These are phyloP conservation scores for Coprinopsis strossmayeri DNA, from an alignment of 768 basidiomycete genomes.

Conservation along the genomic window DNA sequence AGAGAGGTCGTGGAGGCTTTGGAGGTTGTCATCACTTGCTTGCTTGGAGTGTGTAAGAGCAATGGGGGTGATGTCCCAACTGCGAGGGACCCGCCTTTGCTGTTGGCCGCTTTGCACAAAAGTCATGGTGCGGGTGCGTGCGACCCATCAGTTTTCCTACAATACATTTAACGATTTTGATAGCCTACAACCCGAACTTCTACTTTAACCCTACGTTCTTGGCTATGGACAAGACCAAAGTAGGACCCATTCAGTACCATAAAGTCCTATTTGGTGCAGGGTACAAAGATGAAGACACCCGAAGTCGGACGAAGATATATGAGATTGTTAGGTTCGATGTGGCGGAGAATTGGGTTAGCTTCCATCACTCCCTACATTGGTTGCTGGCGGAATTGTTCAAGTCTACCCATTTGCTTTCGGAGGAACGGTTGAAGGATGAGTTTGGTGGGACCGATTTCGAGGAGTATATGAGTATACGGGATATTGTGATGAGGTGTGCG, in stretches of 20 bases:
- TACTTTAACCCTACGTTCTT: constrained; percentile 59
- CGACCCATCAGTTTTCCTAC: no score
- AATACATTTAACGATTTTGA: not conserved
- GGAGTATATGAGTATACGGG: constrained; percentile 41
- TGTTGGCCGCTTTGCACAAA: constrained; percentile 6
- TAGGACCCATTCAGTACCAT: constrained; percentile 57
- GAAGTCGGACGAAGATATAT: constrained; percentile 27
- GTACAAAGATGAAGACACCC: constrained; percentile 3
- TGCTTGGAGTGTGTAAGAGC: constrained; percentile 5
- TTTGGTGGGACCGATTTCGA: constrained; percentile 28
- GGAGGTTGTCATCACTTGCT: constrained; percentile 8
- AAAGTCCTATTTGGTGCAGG: constrained; percentile 55
- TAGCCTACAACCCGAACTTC: constrained; percentile 6
- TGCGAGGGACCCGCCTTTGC: constrained; percentile 3
- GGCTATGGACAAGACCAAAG: constrained; percentile 63
- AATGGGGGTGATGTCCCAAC: constrained; percentile 7
- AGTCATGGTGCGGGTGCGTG: no score
- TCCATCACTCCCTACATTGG: constrained; percentile 92
- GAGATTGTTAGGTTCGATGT: constrained; percentile 76
- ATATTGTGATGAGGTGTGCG: constrained; percentile 54
- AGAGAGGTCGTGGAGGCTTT: constrained; percentile 41
- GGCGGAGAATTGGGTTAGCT: constrained; percentile 77
- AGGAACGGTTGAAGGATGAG: constrained; percentile 38
- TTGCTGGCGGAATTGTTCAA: constrained; percentile 84
- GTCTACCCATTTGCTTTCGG: constrained; percentile 63